These are phyloP conservation scores for Cytospora piceae DNA, from an alignment of 2,329 filamentous ascomycete species.

Conservation along the genomic window DNA sequence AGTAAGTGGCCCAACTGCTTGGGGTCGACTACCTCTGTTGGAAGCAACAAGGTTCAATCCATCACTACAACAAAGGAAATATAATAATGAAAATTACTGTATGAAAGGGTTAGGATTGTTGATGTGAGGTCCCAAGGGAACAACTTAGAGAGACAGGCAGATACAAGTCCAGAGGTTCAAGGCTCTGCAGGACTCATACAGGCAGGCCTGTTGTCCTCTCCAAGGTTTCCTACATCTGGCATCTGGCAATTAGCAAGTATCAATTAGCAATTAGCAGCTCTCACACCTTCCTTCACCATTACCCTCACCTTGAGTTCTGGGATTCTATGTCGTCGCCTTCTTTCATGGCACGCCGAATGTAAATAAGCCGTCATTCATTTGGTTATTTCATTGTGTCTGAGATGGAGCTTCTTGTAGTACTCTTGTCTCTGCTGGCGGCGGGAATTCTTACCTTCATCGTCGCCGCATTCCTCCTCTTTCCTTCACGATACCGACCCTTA, in stretches of 20 bases:
- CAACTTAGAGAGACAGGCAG: neutral
- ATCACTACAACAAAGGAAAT: neutral
- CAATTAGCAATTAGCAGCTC: neutral
- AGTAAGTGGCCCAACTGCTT: no score
- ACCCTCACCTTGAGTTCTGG: neutral
- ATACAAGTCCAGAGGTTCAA: no score
- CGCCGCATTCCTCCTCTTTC: constrained; percentile 37
- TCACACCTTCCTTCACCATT: neutral
- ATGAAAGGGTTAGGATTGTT: no score
- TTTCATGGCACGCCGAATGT: neutral
- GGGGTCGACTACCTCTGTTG: no score
- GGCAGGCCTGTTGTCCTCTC: neutral
- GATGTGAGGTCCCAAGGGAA: neutral
- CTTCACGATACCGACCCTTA: constrained; percentile 39
- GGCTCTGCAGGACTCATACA: neutral
- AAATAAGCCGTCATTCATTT: neutral
- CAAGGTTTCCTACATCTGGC: no score
- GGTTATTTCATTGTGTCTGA: neutral
- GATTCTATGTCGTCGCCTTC: neutral
- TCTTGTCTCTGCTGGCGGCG: constrained; percentile 12
- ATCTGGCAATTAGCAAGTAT: neutral
- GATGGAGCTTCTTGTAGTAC: constrained; percentile 14
- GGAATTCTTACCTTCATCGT: constrained; percentile 18
- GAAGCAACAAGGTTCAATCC: no score
- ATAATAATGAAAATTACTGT: no score